Conservation (phyloP, 257 asterid genomes). For the Primulina huaijiensis region DNA sequence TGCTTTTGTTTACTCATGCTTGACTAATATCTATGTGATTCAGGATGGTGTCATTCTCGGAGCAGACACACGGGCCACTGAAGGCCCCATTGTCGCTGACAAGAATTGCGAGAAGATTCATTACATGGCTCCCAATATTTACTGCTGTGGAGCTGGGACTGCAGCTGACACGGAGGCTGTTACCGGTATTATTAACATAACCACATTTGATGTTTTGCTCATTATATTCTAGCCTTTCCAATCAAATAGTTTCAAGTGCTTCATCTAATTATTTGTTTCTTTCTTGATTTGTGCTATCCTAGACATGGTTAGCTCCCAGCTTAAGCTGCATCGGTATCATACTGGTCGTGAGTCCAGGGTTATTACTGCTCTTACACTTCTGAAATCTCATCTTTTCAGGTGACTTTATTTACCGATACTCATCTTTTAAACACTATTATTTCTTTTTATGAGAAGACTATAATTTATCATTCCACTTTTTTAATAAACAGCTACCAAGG, state of each 20-base stretch:
- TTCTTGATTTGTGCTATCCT: slow-evolving; percentile 22
- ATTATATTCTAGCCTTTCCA: neutral
- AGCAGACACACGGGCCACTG: slow-evolving; percentile 97
- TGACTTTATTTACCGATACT: slow-evolving; percentile 29
- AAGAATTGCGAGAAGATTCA: slow-evolving; percentile 97
- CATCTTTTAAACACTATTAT: slow-evolving; percentile 11
- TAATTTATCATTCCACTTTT: slow-evolving; percentile 20
- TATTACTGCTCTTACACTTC: slow-evolving; percentile 77
- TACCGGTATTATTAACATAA: slow-evolving; percentile 48
- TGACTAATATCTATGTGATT: slow-evolving; percentile 26
- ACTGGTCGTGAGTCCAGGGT: slow-evolving; percentile 96
- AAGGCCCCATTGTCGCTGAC: slow-evolving; percentile 99
- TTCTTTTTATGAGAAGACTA: slow-evolving; percentile 18
- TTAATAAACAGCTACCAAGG: slow-evolving; percentile 69
- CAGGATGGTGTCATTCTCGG: slow-evolving; percentile 98
- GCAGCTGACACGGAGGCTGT: slow-evolving; percentile 98
- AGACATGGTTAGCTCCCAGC: slow-evolving; percentile 97
- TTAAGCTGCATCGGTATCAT: slow-evolving; percentile 78
- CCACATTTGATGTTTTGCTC: slow-evolving; percentile 17
- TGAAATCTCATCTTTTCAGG: slow-evolving; percentile 91
- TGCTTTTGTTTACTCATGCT: slow-evolving; percentile 12
- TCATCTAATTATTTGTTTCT: neutral
- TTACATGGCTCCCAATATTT: slow-evolving; percentile 81
- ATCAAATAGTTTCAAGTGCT: neutral
- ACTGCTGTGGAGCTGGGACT: slow-evolving; percentile 88